Conservation (phyloP, 192 early-diverging fungal species). For the Rhizophagus clarus region DNA sequence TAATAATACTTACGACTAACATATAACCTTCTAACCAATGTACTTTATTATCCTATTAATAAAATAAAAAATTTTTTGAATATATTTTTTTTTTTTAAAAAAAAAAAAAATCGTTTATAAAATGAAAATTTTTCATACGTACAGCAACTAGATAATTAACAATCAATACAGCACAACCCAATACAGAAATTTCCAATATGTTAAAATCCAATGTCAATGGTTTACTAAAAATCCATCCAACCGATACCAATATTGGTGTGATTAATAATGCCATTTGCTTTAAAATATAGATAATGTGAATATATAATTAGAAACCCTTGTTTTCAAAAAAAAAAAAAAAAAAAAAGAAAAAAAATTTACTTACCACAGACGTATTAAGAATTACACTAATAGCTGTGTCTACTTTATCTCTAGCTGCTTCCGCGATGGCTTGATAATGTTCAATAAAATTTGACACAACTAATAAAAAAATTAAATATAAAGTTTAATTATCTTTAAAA, state of each 20-base stretch:
- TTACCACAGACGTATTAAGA: constrained; percentile 22
- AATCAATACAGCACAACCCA: constrained; percentile 77
- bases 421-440: constrained; percentile 74
- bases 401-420: constrained; percentile 77
- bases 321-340: neutral
- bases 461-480: neutral
- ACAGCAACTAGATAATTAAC: constrained; percentile 75
- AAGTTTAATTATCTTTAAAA: neutral
- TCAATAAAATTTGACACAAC: constrained; percentile 62
- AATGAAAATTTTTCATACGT: neutral
- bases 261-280: constrained; percentile 85
- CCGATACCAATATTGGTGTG: constrained; percentile 64
- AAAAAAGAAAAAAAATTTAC: neutral
- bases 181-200: constrained; percentile 73
- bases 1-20: constrained; percentile 53
- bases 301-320: neutral
- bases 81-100: neutral
- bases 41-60: constrained; percentile 61
- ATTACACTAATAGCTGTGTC: constrained; percentile 53
- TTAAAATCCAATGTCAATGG: constrained; percentile 84
- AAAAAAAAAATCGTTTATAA: neutral
- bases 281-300: neutral
- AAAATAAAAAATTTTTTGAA: neutral
- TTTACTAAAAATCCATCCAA: constrained; percentile 80
- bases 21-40: constrained; percentile 93